Percentiles rank a stretch among this genome's conserved stretches.
Conservation (phyloP, 192 early-diverging fungal species). For the Backusella mclennaniae region DNA sequence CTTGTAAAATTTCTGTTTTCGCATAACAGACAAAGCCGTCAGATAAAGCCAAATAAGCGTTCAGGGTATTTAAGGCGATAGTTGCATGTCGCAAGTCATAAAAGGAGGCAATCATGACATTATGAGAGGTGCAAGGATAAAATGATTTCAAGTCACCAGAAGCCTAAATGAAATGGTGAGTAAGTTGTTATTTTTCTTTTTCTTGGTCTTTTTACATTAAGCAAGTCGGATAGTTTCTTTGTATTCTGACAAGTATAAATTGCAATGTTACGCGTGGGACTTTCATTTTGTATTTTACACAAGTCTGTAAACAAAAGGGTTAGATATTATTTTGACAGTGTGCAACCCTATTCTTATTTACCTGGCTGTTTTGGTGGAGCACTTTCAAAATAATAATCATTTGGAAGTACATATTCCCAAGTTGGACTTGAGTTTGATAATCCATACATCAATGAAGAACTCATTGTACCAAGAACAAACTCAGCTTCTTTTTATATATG, state of each 20-base stretch:
- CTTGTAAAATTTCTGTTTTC: background rate
- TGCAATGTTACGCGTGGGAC: constrained; percentile 1
- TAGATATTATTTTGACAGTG: background rate
- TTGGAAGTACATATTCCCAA: no score
- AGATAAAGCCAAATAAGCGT: background rate
- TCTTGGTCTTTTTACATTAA: background rate
- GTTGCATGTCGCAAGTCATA: background rate
- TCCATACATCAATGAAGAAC: no score
- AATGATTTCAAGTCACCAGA: background rate
- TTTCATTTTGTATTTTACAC: background rate
- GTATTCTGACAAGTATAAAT: background rate
- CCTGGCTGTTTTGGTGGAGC: background rate
- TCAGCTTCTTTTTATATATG: no score
- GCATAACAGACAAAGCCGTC: background rate
- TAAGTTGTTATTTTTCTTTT: background rate
- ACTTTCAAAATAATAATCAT: no score
- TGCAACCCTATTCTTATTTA: background rate
- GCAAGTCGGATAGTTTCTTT: background rate
- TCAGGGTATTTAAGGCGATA: background rate
- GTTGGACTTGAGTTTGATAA: no score
- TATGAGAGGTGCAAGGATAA: background rate
- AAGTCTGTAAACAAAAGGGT: background rate
- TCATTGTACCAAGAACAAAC: no score
- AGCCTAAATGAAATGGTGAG: background rate
- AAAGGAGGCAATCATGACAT: background rate